Base-by-base conservation (phyloP, 2,329 filamentous ascomycete genomes). In the Arthrinium puccinioides region DNA sequence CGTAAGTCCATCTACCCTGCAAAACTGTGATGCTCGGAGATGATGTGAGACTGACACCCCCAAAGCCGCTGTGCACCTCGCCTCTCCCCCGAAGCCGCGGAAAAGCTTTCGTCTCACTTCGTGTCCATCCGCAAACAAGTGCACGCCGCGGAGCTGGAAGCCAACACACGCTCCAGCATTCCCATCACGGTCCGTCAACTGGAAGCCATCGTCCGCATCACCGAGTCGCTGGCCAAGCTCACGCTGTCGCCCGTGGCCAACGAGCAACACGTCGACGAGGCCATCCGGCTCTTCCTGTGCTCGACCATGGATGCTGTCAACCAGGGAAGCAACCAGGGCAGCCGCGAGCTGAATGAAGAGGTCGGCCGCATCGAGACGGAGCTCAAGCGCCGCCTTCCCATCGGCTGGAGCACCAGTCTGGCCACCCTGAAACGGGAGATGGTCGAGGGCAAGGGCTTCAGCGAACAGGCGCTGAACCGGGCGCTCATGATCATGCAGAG, bases 261-360 rank as follows among this genome's bases (percentile, higher is more conserved):
- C 0, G 90, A 96, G 60, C 72, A 79, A 32, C 92, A 98, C 55
- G 92, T 98, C 36, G 90, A 98, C 54, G 92, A 98, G 66, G 92
- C 92, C 3, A 98, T 98, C 52, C 83, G 92, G 0, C 75, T 98
- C 13, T 98, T 98, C 80, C 69, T 98, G 21, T 92, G 89, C 47
- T 89, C 83, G 4, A 98, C 92, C 40, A 97, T 98, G 92, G 90
- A 98, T 55, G 92, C 92, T 7, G 88, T 97, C 39, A 90, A 87
- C 42, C 87, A 94, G 53, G 90, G 89, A 42, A 82, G 84, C 48
- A 85, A 82, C 45, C 78, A 85, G 50, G 87, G 86, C 25, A 88
- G 82, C 54, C 83, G 87, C 44, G 90, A 97, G 62, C 69, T 97
- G 39, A 90, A 94, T 62, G 87, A 95, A 35, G 92, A 97, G 59